These are phyloP conservation scores for Acacia confusa DNA, from an alignment of 306 rosid genomes.

Conservation along the genomic window DNA sequence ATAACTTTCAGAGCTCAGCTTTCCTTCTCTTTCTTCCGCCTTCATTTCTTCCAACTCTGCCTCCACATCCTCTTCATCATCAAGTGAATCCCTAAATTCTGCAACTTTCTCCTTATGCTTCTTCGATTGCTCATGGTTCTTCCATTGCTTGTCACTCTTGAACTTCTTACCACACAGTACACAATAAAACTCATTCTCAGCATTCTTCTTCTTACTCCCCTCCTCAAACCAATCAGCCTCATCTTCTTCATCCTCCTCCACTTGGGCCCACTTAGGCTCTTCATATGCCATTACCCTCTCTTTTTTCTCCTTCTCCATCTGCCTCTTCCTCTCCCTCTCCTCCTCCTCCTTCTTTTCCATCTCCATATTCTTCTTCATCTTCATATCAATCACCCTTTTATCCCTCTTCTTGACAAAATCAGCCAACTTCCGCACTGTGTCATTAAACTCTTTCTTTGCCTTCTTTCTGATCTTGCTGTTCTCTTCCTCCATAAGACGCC, in stretches of 20 bases:
- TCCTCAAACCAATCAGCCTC: conserved; percentile 33
- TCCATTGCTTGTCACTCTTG: conserved; percentile 99
- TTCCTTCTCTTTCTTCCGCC: conserved; percentile 34
- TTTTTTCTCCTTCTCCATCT: conserved; percentile 65
- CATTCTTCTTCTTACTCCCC: conserved; percentile 42
- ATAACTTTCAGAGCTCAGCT: conserved; percentile 32
- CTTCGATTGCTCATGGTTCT: conserved; percentile 95
- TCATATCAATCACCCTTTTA: conserved; percentile 92
- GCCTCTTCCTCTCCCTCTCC: conserved; percentile 76
- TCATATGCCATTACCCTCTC: conserved; percentile 71
- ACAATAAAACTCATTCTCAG: conserved; percentile 74
- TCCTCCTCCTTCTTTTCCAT: conserved; percentile 68
- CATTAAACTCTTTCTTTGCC: conserved; percentile 87
- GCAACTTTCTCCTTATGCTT: conserved; percentile 92
- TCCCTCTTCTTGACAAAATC: conserved; percentile 97
- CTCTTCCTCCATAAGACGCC: conserved; percentile 96
- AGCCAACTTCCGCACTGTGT: conserved; percentile 85
- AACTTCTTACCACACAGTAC: conserved; percentile 95
- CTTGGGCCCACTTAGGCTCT: conserved; percentile 80
- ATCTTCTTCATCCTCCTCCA: conserved; percentile 46
- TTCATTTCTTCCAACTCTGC: conserved; percentile 31
- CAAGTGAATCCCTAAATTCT: conserved; percentile 60
- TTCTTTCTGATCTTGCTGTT: conserved; percentile 85
- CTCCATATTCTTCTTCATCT: conserved; percentile 67
- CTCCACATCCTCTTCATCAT: conserved; percentile 43